Evolutionary conservation across 176 grass and related monocot species (phyloP), one percentile per base, ranked within the genome.

Genomic region (Guadua angustifolia): DNA sequence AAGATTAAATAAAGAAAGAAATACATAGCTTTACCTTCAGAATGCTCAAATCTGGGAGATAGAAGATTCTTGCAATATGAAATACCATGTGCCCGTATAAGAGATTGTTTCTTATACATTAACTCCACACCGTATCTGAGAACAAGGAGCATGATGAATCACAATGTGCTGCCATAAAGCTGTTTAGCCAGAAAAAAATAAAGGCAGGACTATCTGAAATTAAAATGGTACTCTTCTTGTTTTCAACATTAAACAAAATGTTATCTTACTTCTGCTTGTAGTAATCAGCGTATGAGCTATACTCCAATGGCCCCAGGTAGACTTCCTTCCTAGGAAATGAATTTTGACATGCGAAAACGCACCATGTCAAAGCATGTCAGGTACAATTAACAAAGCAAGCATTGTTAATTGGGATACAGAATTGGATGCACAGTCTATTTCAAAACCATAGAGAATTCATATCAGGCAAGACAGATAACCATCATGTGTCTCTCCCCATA

Each of bases 41-140:
- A 95, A 88, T 94, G 89, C 81, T 99, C 96, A 87, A 99, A 99
- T 91, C 96, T 87, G 66, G 96, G 96, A 74, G 93, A 99, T 52
- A 99, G 91, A 66, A 99, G 93, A 88, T 99, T 99, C 76, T 99
- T 99, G 96, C 96, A 99, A 72, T 99, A 99, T 49, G 96, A 99
- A 85, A 99, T 91, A 71, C 96, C 96, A 39, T 93, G 93, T 79
- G 87, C 96, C 35, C 93, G 85, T 90, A 99, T 99, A 85, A 99
- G 96, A 89, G 96, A 89, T 62, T 99, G 96, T 77, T 94, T 99
- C 91, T 92, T 99, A 89, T 94, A 90, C 63, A 95, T 92, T 88
- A 99, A 90, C 83, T 95, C 96, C 61, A 99, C 96, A 1, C 96
- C 96, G 60, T 99, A 99, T 75, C 96, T 99, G 45, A 69, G 68